Evolutionary conservation across 2,329 filamentous ascomycete genomes (phyloP).

Genomic region (Xylaria sp.): DNA sequence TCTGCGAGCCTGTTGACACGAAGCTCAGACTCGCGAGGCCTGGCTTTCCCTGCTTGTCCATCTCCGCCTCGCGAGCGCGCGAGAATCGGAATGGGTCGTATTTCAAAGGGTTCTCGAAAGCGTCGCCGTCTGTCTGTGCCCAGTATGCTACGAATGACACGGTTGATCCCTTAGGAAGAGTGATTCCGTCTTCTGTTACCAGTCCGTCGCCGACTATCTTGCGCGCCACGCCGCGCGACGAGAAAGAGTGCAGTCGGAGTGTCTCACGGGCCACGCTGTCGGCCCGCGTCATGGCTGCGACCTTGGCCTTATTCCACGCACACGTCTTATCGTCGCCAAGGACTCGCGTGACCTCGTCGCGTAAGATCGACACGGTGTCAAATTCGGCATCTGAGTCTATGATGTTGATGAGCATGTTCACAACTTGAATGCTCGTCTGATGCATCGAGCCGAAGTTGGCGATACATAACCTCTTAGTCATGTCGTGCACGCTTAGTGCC

Average conservation of each 20-base stretch:
- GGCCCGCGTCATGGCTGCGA: conserved; percentile 52
- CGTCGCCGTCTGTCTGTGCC: conserved; percentile 48
- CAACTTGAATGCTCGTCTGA: conserved; percentile 54
- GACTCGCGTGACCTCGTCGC: conserved; percentile 52
- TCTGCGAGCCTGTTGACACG: conserved; percentile 49
- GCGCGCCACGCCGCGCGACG: conserved; percentile 47
- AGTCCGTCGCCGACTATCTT: conserved; percentile 47
- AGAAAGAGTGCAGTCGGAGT: conserved; percentile 52
- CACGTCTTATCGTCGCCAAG: conserved; percentile 38
- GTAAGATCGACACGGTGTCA: conserved; percentile 53
- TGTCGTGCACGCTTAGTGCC: conserved; percentile 46
- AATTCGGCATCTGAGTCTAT: conserved; percentile 54
- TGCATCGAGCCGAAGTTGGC: conserved; percentile 55
- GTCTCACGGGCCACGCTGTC: conserved; percentile 59
- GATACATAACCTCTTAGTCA: conserved; percentile 49
- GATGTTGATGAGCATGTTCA: conserved; percentile 58
- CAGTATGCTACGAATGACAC: conserved; percentile 51
- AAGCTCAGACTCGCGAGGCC: conserved; percentile 49
- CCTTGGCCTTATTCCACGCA: conserved; percentile 55
- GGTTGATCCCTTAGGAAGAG: conserved; percentile 50
- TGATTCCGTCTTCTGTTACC: conserved; percentile 49
- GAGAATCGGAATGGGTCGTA: conserved; percentile 58
- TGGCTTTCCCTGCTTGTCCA: conserved; percentile 36
- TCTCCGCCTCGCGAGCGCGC: conserved; percentile 48
- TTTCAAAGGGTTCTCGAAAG: conserved; percentile 51